Base-by-base conservation (phyloP, 768 basidiomycete species). In the Sutorius australiensis region DNA sequence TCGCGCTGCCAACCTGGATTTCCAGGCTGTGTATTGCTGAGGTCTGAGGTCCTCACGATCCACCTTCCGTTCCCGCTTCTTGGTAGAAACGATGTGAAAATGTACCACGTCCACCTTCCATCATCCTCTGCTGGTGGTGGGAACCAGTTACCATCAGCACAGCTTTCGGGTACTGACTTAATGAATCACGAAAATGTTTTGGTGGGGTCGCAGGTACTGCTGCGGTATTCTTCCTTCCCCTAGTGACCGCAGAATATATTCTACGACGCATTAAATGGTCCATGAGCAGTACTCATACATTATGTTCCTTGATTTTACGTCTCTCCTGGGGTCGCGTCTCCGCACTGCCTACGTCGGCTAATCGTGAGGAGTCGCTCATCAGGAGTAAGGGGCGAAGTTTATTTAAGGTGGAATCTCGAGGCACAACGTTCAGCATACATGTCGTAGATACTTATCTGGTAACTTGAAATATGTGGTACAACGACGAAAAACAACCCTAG, bases 1-100 rank as follows among this genome's bases (percentile, higher is more conserved):
- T 11, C 70, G 70, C 19, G 75, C 64, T 7, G 81, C 80, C 4
- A 68, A 58, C 36, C 55, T 50, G 6, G 72, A 80, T 59, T 76
- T 76, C 51, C 60, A 56, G 27, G 31, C 54, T 33, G 57, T 48
- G 13, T 75, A 71, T 55, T 75, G 73, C 32, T 71, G 46, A 70
- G 37, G 30, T 3, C 13, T 8, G 16, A 19, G n/a, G 39, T 41
- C n/a, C 37, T 46, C 27, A 16, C 31, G 1, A 3, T 47, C 19
- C 32, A 11, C 11, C 28, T 31, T 40, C 4, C 4, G 24, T 24
- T 34, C 17, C 10, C 21, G 9, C 38, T 41, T 55, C 10, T 16
- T 11, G 28, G 34, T 37, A 37, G 17, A 2, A 24, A n/a, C 4
- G 19, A n/a, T 13, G 24, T 27, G 33, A 14, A 14, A 27, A 14